Conservation (phyloP, 305 asterid species). For the Fraxinus paxiana region DNA sequence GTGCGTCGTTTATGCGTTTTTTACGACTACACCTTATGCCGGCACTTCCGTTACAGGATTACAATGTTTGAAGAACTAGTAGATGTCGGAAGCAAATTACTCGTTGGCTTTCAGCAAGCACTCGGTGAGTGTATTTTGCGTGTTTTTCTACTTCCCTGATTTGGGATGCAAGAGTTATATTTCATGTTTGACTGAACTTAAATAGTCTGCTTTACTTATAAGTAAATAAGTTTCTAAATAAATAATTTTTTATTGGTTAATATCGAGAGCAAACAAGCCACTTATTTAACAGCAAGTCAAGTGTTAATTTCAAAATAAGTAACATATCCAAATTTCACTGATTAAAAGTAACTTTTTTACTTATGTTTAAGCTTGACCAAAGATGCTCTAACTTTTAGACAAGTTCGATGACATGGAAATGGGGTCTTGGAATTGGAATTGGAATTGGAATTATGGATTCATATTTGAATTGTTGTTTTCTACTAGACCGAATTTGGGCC, state of each 20-base stretch:
- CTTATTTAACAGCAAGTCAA: neutral
- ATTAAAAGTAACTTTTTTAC: neutral
- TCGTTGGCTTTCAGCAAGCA: constrained; percentile 63
- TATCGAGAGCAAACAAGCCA: neutral
- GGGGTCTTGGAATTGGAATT: neutral
- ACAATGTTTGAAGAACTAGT: constrained; percentile 57
- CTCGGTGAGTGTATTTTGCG: constrained; percentile 44
- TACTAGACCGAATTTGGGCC: constrained; percentile 1
- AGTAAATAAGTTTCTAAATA: neutral
- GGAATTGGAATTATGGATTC: neutral
- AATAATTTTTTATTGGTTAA: neutral
- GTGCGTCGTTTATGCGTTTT: neutral
- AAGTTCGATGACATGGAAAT: neutral
- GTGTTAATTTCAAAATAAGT: neutral
- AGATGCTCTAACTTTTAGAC: neutral
- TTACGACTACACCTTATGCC: neutral
- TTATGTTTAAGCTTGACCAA: neutral
- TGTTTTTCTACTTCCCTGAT: neutral
- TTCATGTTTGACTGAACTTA: neutral
- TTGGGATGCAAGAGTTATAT: constrained; percentile 5
- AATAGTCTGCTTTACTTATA: neutral
- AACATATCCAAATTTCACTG: neutral
- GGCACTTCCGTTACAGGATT: constrained; percentile 37
- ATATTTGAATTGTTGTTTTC: neutral
- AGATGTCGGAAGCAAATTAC: constrained; percentile 46